Evolutionary conservation across 306 rosid species (phyloP), one percentile per base, ranked within the genome.

Genomic region (Cicer bijugum): DNA sequence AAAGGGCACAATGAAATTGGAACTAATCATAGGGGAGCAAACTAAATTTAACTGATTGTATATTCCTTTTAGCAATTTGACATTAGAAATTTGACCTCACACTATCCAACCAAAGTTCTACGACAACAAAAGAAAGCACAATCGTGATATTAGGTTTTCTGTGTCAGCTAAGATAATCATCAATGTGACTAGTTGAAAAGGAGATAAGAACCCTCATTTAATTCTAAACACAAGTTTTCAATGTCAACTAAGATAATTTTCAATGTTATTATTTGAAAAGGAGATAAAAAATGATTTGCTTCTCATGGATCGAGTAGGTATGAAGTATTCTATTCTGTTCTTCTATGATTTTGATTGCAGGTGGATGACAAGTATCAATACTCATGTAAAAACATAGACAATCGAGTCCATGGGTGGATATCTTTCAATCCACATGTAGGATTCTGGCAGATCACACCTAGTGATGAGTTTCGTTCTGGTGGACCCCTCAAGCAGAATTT

Each of bases 281-380:
- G 69, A 59, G 56, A 57, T 78, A 35, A 16, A 16, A 45, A 68
- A 68, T 37, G 45, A 58, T 59, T 46, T 70, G 43, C 28, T 57
- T 68, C 51, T 20, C 50, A 9, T 11, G 20, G 59, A 5, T 50
- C 66, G 43, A 64, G 23, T 71, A 53, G 74, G 63, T 58, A 64
- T 64, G 71, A 64, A 51, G 44, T 46, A 56, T 61, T 80, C 12
- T 52, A 23, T 57, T 55, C 60, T 59, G 80, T 58, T 84, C 52
- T 75, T 62, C 80, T 76, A 38, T 64, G 66, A 80, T 71, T 75
- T 23, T 75, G 77, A 61, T 52, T 65, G 51, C 83, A 91, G 97
- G 97, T 91, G 72, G 97, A 91, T 82, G 98, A 93, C 88, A 93
- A 93, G 80, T 93, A 93, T 78, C 96, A 93, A 62, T 93, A 93